Base-by-base conservation (phyloP, 2,329 filamentous ascomycete species). In the Trichoderma simmonsii region DNA sequence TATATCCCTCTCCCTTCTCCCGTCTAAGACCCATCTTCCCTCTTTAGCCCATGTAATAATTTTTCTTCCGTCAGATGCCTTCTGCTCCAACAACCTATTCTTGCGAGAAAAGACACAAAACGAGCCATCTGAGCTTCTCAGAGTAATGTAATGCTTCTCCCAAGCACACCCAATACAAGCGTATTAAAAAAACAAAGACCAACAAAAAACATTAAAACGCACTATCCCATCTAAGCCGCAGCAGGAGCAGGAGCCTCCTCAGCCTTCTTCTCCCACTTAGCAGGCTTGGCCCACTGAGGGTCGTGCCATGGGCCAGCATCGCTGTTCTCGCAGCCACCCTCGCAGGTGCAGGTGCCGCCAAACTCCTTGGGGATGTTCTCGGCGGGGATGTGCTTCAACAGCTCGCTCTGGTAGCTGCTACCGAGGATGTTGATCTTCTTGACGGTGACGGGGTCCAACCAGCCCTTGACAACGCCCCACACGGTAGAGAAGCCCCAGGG, bases 381-480 rank as follows among this genome's bases (percentile, higher is more conserved):
- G 68, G 90, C 87, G 2, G 94, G 92, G 3, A 99, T 89, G 85
- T 99, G 96, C 72, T 85, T 87, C 73, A 97, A 86, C 71, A 99
- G 86, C 82, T 97, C 93, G 79, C 88, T 90, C 86, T 97, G 88
- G 86, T 98, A 98, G 73, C 89, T 86, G 75, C 86, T 84, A 75
- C 95, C 94, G 51, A 98, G 87, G 71, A 99, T 91, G 83, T 97
- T 90, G 80, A 99, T 99, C 90, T 99, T 99, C 80, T 91, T 87
- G 73, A 97, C 95, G 62, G 96, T 99, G 79, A 99, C 94, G 66
- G 96, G 96, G 84, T 99, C 96, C 78, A 99, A 88, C 90, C 96
- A 98, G 76, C 91, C 90, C 88, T 97, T 98, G 83, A 98, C 89
- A 72, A 97, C 88, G 80, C 85, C 87, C 88, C 96, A 99, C 74